Evolutionary conservation across 352 stramenopile genomes (phyloP).

Genomic region (Poterioochromonas sp.): DNA sequence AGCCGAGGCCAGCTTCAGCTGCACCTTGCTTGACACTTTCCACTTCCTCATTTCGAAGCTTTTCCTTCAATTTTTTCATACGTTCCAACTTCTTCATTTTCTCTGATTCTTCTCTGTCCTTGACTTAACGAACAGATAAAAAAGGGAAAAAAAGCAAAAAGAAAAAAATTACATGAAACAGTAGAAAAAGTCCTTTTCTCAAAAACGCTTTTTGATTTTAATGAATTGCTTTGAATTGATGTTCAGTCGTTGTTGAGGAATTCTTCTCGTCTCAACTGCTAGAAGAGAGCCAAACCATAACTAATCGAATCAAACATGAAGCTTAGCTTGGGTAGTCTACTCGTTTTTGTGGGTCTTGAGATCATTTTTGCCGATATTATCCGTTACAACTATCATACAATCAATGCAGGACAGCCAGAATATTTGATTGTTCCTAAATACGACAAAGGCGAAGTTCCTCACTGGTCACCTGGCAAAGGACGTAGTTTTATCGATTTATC

Average conservation of each 20-base stretch:
- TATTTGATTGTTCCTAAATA: conserved; percentile 24
- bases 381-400: not conserved
- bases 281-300: too few relatives aligned
- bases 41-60: not conserved
- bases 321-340: too few relatives aligned
- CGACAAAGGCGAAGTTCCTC: not conserved
- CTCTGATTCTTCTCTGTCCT: too few relatives aligned
- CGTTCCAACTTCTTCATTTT: conserved; percentile 26
- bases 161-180: too few relatives aligned
- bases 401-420: not conserved
- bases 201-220: too few relatives aligned
- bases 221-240: too few relatives aligned
- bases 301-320: too few relatives aligned
- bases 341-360: not conserved
- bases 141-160: too few relatives aligned
- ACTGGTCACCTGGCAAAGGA: conserved; percentile 16
- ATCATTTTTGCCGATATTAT: not conserved
- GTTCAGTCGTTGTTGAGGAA: too few relatives aligned
- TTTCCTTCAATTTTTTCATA: not conserved
- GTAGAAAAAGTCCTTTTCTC: too few relatives aligned
- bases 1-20: not conserved
- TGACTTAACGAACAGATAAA: too few relatives aligned
- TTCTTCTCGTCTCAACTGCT: too few relatives aligned
- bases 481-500: conserved; percentile 2
- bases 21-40: not conserved